These are phyloP conservation scores for Amylocystis lapponica DNA, from an alignment of 768 basidiomycete species.

Conservation along the genomic window DNA sequence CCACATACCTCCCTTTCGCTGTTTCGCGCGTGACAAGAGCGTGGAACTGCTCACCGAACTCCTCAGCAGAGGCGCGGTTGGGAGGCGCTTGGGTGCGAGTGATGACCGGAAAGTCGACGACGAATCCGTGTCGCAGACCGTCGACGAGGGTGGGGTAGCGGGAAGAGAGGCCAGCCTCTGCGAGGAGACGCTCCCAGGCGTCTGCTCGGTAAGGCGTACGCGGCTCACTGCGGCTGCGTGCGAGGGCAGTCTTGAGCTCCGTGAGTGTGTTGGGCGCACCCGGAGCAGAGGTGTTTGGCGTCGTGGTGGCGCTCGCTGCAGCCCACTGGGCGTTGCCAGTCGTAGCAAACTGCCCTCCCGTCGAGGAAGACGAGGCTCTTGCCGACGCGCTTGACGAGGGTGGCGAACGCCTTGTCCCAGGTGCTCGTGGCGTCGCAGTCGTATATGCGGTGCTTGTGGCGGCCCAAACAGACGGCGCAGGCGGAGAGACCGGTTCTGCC, in stretches of 20 bases:
- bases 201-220: background rate
- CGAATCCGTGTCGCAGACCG: background rate
- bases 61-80: background rate
- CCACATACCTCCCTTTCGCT: slow-evolving; percentile 1
- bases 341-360: background rate
- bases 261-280: background rate
- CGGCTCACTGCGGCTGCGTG: background rate
- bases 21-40: background rate
- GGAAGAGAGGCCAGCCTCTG: background rate
- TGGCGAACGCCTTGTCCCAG: background rate
- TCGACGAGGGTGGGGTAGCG: background rate
- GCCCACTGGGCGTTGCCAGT: background rate
- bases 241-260: slow-evolving; percentile 2
- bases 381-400: background rate
- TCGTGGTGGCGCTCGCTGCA: background rate
- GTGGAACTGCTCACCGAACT: background rate
- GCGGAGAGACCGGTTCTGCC: background rate
- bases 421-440: background rate
- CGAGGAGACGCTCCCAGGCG: background rate
- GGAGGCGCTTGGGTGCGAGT: background rate
- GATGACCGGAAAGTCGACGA: background rate
- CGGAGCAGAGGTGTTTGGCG: background rate
- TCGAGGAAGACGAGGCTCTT: background rate
- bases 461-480: slow-evolving; percentile 1
- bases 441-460: background rate